Percentiles rank a stretch among this genome's conserved stretches.
Evolutionary conservation across 352 stramenopile species (phyloP).

Genomic region (Phytophthora quininea): DNA sequence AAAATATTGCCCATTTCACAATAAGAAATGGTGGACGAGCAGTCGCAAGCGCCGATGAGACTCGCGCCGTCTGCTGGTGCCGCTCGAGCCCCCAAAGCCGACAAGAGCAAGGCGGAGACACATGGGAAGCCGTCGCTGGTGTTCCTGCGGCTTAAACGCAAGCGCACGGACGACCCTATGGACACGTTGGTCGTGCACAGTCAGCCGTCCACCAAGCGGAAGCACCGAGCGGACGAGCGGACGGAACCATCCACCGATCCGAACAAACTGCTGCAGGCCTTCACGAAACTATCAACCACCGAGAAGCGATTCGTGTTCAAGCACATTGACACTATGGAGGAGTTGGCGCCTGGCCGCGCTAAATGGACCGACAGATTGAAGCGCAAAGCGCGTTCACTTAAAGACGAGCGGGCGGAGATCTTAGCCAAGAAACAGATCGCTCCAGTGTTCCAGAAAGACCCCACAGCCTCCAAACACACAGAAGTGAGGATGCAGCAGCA

Average conservation of each 20-base stretch:
- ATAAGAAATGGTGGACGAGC: constrained; percentile 31
- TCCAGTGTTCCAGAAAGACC: constrained; percentile 39
- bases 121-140: constrained; percentile 53
- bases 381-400: constrained; percentile 64
- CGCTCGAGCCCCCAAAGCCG: constrained; percentile 9
- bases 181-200: constrained; percentile 71
- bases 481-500: constrained; percentile 57
- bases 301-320: constrained; percentile 83
- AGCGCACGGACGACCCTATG: constrained; percentile 81
- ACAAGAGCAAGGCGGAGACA: not conserved
- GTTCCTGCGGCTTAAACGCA: constrained; percentile 84
- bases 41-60: not conserved
- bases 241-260: not conserved
- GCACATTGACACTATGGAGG: constrained; percentile 84
- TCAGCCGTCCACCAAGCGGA: constrained; percentile 37
- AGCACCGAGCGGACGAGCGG: not conserved
- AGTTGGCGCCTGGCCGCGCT: constrained; percentile 37
- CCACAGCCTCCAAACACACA: constrained; percentile 33
- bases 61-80: constrained; percentile 4
- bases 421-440: constrained; percentile 36
- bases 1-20: not conserved
- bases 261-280: constrained; percentile 54
- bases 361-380: constrained; percentile 79
- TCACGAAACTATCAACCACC: constrained; percentile 67
- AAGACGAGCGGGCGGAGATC: constrained; percentile 57